Base-by-base conservation (phyloP, 768 basidiomycete species). In the Hygrophoropsis aurantiaca region DNA sequence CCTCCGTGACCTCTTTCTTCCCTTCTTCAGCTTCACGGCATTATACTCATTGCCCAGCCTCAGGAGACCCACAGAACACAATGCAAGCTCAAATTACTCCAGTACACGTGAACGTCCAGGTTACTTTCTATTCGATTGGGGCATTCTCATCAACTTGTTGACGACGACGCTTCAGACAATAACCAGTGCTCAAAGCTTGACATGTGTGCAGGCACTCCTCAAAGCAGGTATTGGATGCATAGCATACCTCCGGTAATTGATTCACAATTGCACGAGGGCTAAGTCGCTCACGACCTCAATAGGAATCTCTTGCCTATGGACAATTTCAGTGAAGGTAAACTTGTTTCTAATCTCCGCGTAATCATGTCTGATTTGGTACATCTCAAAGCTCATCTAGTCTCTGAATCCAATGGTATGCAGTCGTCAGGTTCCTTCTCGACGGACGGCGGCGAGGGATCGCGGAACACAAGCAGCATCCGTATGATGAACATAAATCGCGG, bases 301-400 rank as follows among this genome's bases (percentile, higher is more conserved):
- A 90, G 88, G 58, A 84, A 87, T 56, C 63, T 91, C 8, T 74
- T 91, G 8, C 89, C 89, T 5, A 81, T 82, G 34, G 89, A 90
- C 44, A 90, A 90, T 59, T 91, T 90, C 58, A 74, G 76, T 10
- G 77, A 82, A 61, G 82, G 87, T 85, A 51, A 42, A 66, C 27
- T 30, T 7, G 27, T 13, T 30, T 6, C 27, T 6, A 16, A 16
- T 16, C 16, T n/a, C 9, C 36, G 16, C 9, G 7, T 9, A 21
- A 7, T 38, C 8, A 7, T n/a, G 16, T 38, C n/a, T 7, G 7
- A 6, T 8, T 16, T 38, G 9, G 16, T 4, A 7, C 36, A 30
- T 21, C 37, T 16, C 19, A 8, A 34, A 66, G 65, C 55, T 33
- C 64, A 58, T 44, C 42, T 66, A 15, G 68, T 65, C 30, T 64